phyloP scores from a whole-genome alignment of 805 yeast species.

The Kazachstania africana region DNA sequence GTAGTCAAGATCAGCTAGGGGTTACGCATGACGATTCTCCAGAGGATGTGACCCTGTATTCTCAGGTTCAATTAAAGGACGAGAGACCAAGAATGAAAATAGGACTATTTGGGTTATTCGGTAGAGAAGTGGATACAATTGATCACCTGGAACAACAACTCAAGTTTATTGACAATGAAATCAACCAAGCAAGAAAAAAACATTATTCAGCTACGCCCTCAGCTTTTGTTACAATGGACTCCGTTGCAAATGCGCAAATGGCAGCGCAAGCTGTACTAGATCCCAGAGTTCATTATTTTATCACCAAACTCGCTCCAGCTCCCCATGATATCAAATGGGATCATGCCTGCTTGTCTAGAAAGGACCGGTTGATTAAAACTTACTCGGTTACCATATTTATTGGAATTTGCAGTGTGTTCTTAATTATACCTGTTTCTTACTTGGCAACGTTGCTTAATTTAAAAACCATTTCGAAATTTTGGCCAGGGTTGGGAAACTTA shows the following conservation, averaged over 20 bases:
- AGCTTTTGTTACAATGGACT: constrained; percentile 89
- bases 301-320: constrained; percentile 83
- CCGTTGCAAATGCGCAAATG: constrained; percentile 93
- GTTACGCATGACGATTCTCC: constrained; percentile 3
- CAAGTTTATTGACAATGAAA: constrained; percentile 58
- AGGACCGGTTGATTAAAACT: constrained; percentile 51
- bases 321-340: constrained; percentile 95
- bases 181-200: constrained; percentile 47
- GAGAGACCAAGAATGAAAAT: constrained; percentile 51
- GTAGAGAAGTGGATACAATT: constrained; percentile 70
- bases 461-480: constrained; percentile 64
- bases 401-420: constrained; percentile 47
- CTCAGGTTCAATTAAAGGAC: constrained; percentile 20
- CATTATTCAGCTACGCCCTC: constrained; percentile 78
- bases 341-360: constrained; percentile 69
- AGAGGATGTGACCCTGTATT: constrained; percentile 16
- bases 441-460: constrained; percentile 72
- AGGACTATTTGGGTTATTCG: constrained; percentile 53
- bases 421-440: constrained; percentile 75
- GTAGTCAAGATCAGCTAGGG: constrained; percentile 1
- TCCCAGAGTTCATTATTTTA: constrained; percentile 73
- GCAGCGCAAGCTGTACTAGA: constrained; percentile 91
- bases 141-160: constrained; percentile 61
- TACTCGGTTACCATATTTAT: constrained; percentile 30
- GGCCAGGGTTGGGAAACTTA: constrained; percentile 71